Base-by-base conservation (phyloP, 2,329 filamentous ascomycete species). In the Myriosclerotinia curreyana region DNA sequence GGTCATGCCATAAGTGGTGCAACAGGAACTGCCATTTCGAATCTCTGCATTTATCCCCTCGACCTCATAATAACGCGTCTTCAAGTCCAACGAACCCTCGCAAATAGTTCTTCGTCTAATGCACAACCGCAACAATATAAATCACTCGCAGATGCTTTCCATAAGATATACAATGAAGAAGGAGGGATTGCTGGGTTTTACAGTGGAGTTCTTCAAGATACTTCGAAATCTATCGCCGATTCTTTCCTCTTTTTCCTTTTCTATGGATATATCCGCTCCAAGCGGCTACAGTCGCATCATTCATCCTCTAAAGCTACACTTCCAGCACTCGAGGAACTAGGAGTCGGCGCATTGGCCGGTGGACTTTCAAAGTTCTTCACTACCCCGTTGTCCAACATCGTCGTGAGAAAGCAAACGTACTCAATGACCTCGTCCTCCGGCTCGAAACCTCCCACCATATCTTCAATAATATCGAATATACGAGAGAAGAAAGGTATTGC, bases 211-310 rank as follows among this genome's bases (percentile, higher is more conserved):
- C 77, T 81, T 8, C 81, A 83, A 44, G 88, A 90, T 72, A 84
- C 88, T 14, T 81, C 79, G 71, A 91, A 90, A 75, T 86, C 85
- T 31, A 80, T 87, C 28, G 81, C 85, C 38, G 91, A 95, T 77
- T 90, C 88, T 64, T 94, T 95, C 74, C 80, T 96, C 60, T 96
- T 96, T 80, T 96, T 96, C 77, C 82, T 94, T 22, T 88, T 90
- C 65, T 96, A 96, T 77, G 90, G 82, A 67, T 78, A 77, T 70
- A 72, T 79, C 63, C 74, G 76, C 22, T 73, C 75, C 5, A 71
- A 72, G 25, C 71, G 76, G 34, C 73, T 82, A 58, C 73, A 77
- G 53, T 75, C 76, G 58, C 76, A 77, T n/a, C 46, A 65, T 69
- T 77, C 73, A 69, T 74, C 22, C 0, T 71, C 68, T 15, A 70